Evolutionary conservation across 345 rosid species (phyloP), one percentile per base, ranked within the genome.

Genomic region (Arabidopsis arenosa): DNA sequence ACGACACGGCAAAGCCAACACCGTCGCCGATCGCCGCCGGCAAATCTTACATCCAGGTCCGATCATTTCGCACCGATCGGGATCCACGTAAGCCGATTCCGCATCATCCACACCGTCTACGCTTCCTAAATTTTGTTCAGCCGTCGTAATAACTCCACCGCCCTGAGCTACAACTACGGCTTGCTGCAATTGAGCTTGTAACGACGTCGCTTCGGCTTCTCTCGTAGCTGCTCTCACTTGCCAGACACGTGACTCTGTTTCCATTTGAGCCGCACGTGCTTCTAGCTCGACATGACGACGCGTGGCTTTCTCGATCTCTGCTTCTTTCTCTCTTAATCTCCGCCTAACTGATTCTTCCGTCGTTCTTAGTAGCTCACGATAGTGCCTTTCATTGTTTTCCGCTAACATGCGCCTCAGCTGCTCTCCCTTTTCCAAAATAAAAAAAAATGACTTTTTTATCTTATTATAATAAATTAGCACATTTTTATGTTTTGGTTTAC

Each of bases 1-100:
- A 59, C 97, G 96, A 80, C 98, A 93, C 76, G 98, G 97, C 86
- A 93, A 57, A 78, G 87, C 81, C 56, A 93, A 83, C 77, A 93
- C 95, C 76, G 92, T 69, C 68, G 96, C 96, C 41, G 74, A 75
- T 48, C 90, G 66, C 68, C 73, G 80, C 74, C 84, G 66, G 72
- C 98, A 94, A 28, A 74, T 76, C 41, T 78, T 83, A 75, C 98
- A 94, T 14, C 76, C 63, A 43, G 95, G 90, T 9, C 90, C 85
- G 6, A 73, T 51, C 47, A 65, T 35, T 28, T 62, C 80, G 5
- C 81, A 79, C 44, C 96, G 56, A 51, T 89, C 97, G 0, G 96
- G 96, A 80, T 92, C 96, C 5, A 87, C 83, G 70, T 88, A 89
- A 1, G 89, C 93, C 3, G 98, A 94, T 75, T 90, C 98, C 4